Conservation (phyloP, 768 basidiomycete genomes). For the Trametes coccinea region DNA sequence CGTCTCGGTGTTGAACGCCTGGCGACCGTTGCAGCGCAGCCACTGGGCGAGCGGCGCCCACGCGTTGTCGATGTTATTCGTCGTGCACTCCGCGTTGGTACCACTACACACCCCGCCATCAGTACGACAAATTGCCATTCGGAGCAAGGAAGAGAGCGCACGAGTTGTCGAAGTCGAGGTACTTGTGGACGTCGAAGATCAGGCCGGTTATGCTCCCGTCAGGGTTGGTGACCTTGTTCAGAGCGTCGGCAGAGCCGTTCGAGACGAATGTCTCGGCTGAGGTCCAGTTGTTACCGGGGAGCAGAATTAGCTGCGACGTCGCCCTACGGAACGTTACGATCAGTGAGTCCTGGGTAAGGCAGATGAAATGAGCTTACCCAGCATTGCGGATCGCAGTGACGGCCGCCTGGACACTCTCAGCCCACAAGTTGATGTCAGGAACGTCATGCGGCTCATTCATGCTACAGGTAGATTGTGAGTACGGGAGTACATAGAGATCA, state of each 20-base stretch:
- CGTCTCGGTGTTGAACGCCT: constrained; percentile 46
- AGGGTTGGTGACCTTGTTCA: constrained; percentile 44
- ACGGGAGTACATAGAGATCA: not conserved
- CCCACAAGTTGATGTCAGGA: constrained; percentile 37
- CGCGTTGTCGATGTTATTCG: constrained; percentile 48
- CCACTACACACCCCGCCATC: not conserved
- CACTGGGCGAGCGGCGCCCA: constrained; percentile 42
- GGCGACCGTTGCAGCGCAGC: constrained; percentile 43
- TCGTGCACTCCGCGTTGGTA: constrained; percentile 18
- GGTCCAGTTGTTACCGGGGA: constrained; percentile 45
- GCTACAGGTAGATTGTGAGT: constrained; percentile 14
- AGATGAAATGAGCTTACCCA: constrained; percentile 22
- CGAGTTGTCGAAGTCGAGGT: constrained; percentile 47
- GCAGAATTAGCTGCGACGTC: constrained; percentile 42
- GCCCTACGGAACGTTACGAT: not conserved
- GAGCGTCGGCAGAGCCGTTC: constrained; percentile 39
- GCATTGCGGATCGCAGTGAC: constrained; percentile 46
- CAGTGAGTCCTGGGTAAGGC: not conserved
- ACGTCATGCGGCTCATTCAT: constrained; percentile 54
- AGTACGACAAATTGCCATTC: constrained; percentile 33
- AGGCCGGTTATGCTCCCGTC: constrained; percentile 38
- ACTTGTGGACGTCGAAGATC: constrained; percentile 49
- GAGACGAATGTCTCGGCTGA: constrained; percentile 34
- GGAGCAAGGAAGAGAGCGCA: constrained; percentile 29
- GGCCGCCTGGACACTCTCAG: constrained; percentile 38